Conservation (phyloP, 768 basidiomycete genomes). For the Roridomyces roridus region DNA sequence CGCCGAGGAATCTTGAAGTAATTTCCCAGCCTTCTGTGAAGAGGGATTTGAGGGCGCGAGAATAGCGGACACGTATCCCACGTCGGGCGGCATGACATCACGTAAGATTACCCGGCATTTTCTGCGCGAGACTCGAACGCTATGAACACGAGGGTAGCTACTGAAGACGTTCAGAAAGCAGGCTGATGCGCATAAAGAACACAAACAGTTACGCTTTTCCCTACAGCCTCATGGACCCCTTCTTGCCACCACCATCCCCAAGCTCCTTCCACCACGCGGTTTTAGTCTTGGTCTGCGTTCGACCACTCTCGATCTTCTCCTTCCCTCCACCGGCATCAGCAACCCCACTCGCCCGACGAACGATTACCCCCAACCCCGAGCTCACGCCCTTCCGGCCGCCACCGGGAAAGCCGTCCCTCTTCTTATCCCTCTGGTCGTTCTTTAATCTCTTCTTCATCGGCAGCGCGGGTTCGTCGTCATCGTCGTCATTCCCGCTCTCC, state of each 20-base stretch:
- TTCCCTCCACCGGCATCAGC: background rate
- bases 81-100: too few species aligned
- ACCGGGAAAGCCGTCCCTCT: constrained; percentile 43
- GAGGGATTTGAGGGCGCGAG: too few species aligned
- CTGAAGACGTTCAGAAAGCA: too few species aligned
- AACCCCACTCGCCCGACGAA: constrained; percentile 33
- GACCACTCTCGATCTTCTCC: constrained; percentile 15
- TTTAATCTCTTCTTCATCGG: background rate
- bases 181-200: too few species aligned
- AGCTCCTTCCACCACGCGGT: constrained; percentile 56
- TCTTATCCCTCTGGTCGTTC: background rate
- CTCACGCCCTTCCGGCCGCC: constrained; percentile 70
- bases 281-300: constrained; percentile 21
- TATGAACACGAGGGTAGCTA: too few species aligned
- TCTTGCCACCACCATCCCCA: constrained; percentile 25
- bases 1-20: too few species aligned
- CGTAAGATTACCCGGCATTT: too few species aligned
- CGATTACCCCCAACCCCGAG: constrained; percentile 62
- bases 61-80: too few species aligned
- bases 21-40: too few species aligned
- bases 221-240: constrained; percentile 27
- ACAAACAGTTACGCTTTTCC: too few species aligned
- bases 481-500: constrained; percentile 17
- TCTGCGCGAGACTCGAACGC: too few species aligned
- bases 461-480: constrained; percentile 16